Base-by-base conservation (phyloP, 257 asterid species). In the Nyctanthes arbortristis region DNA sequence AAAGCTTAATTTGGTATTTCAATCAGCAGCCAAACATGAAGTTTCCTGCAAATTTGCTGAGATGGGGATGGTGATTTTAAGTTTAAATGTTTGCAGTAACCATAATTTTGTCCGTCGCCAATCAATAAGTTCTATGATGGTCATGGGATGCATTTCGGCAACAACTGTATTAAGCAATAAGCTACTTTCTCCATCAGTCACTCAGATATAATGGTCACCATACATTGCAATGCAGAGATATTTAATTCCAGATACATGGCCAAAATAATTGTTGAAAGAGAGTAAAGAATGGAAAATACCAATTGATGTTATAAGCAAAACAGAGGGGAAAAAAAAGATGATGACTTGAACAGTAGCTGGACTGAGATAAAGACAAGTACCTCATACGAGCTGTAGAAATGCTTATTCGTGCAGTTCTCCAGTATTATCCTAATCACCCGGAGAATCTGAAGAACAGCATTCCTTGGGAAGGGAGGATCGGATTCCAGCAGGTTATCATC, bases 361-460 rank as follows among this genome's bases (percentile, higher is more conserved):
- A 52, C 22, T 37, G 63, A 49, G 47, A 63, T 16, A 74, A 72
- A 61, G 72, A 52, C 33, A 18, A 33, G 14, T 92, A 93, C 98
- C 98, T 94, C 99, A 79, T 91, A 94, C 37, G 97, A 87, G 80
- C 96, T 91, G 82, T 85, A 91, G 82, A 89, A 87, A 82, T 94
- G 99, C 85, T 94, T 94, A 74, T 91, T 94, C 30, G 97, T 86
- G 92, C 99, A 94, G 82, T 94, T 91, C 85, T 94, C 96, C 72
- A 91, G 76, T 79, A 94, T 85, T 73, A 91, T 84, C 81, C 96
- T 74, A 73, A 94, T 81, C 76, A 89, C 97, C 66, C 95, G 93
- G 39, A 93, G 94, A 78, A 94, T 85, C 83, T 94, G 97, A 70
- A 94, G 87, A 77, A 91, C 88, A 63, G 91, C 89, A 77, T 83